Conservation (phyloP, 2,329 filamentous ascomycete genomes). For the Colletotrichum aenigma region DNA sequence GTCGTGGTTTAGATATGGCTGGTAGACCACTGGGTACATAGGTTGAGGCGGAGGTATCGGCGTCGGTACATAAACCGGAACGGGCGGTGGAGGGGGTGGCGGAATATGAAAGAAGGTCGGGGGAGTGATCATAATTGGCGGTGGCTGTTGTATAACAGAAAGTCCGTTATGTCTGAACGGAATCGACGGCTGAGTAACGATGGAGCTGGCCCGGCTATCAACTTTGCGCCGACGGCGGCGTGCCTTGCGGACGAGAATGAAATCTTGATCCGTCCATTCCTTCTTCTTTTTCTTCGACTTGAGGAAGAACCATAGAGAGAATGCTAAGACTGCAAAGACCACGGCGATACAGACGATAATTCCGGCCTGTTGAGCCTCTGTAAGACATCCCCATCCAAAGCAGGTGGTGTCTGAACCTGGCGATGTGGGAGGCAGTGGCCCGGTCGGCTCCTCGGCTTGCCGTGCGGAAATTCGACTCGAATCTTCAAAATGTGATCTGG, state of each 20-base stretch:
- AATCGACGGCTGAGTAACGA: neutral
- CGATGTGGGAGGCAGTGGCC: neutral
- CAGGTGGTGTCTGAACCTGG: slow-evolving; percentile 24
- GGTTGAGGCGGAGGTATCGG: neutral
- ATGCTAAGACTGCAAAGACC: slow-evolving; percentile 28
- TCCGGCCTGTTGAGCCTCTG: slow-evolving; percentile 37
- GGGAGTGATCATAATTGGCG: neutral
- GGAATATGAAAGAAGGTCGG: neutral
- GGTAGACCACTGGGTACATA: slow-evolving; percentile 23
- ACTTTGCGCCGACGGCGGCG: neutral
- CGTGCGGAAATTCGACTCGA: neutral
- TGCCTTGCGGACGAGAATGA: slow-evolving; percentile 2
- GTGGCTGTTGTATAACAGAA: neutral
- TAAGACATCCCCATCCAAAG: slow-evolving; percentile 44
- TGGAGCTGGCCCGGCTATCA: neutral
- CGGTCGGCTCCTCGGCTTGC: slow-evolving; percentile 2
- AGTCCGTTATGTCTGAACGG: slow-evolving; percentile 7
- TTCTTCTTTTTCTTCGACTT: slow-evolving; percentile 9
- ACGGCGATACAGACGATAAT: slow-evolving; percentile 41
- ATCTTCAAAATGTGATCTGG: neutral
- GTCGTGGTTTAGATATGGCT: slow-evolving; percentile 4
- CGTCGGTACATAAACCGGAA: neutral
- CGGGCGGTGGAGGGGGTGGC: slow-evolving; percentile 1
- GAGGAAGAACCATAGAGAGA: slow-evolving; percentile 38
- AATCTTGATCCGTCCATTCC: neutral